These are phyloP conservation scores for Huntiella decipiens DNA, from an alignment of 2,329 filamentous ascomycete genomes.

Conservation along the genomic window DNA sequence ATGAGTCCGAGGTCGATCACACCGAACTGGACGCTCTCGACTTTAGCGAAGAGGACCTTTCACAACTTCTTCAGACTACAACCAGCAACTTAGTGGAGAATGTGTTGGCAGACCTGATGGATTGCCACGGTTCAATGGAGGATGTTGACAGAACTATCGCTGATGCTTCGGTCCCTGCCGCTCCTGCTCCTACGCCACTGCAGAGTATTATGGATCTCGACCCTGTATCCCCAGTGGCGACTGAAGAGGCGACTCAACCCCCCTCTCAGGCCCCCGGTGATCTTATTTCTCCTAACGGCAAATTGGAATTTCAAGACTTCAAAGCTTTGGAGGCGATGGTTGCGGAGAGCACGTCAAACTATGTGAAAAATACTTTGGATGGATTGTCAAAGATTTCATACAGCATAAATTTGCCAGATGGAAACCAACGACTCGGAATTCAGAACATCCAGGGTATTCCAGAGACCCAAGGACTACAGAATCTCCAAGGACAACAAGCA, in stretches of 20 bases:
- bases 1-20: slow-evolving; percentile 18
- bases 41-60: slow-evolving; percentile 21
- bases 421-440: not conserved
- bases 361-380: slow-evolving; percentile 25
- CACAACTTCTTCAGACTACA: slow-evolving; percentile 25
- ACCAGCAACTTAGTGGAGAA: slow-evolving; percentile 23
- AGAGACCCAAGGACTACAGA: not conserved
- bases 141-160: slow-evolving; percentile 11
- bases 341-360: slow-evolving; percentile 26
- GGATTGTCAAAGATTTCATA: slow-evolving; percentile 25
- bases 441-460: slow-evolving; percentile 7
- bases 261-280: slow-evolving; percentile 14
- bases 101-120: slow-evolving; percentile 19
- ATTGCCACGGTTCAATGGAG: slow-evolving; percentile 10
- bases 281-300: slow-evolving; percentile 13
- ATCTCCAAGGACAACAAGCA: not conserved
- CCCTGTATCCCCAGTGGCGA: slow-evolving; percentile 14
- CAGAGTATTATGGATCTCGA: slow-evolving; percentile 14
- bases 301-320: slow-evolving; percentile 19
- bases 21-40: slow-evolving; percentile 4
- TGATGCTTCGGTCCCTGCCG: slow-evolving; percentile 7
- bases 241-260: slow-evolving; percentile 9
- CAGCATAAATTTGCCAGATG: slow-evolving; percentile 16
- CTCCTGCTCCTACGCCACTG: slow-evolving; percentile 9
- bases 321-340: slow-evolving; percentile 26